Evolutionary conservation across 1,284 basidiomycete genomes (phyloP), one percentile per base, ranked within the genome.

Genomic region (Ceratobasidium sp.): DNA sequence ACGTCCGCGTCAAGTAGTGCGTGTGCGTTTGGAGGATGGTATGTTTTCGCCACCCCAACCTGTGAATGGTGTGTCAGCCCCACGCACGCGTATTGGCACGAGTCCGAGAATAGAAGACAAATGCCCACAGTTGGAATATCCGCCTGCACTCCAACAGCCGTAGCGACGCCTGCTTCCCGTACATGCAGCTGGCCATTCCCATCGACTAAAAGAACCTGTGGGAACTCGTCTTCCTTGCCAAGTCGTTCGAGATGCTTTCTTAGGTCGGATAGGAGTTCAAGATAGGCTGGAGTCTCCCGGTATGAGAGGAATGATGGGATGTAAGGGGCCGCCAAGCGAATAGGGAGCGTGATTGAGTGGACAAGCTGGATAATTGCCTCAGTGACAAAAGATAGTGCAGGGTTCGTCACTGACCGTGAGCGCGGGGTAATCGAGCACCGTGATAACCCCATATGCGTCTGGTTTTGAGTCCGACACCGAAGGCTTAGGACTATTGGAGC

Each of bases 161-260:
- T 76, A 3, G 78, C 79, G 9, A 77, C 75, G 1, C 79, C 79
- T 9, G 78, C 76, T 74, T 78, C 70, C 0, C 79, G 73, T 2
- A 75, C 75, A 58, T 79, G 79, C 58, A 78, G 72, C 9, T 78
- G 53, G 3, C 79, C 79, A 72, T 80, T 80, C 4, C 79, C 79
- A 38, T 80, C 79, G 1, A 79, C 76, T 12, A 79, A 62, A 9
- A 79, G 67, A 6, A 80, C 64, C 53, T 79, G 77, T 28, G 79
- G 79, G 7, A 76, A 76, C 16, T 70, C 58, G 9, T 70, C 38
- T 49, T 58, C 60, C 53, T 72, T 75, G 14, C 60, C 73, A 25
- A 56, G 7, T 21, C 28, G 28, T n/a, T 73, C 33, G 21, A 75
- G 63, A 12, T 72, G 42, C 28, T 23, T 40, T 21, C 69, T 73